These are phyloP conservation scores for Auriscalpium microsporum DNA, from an alignment of 768 basidiomycete species.

Conservation along the genomic window DNA sequence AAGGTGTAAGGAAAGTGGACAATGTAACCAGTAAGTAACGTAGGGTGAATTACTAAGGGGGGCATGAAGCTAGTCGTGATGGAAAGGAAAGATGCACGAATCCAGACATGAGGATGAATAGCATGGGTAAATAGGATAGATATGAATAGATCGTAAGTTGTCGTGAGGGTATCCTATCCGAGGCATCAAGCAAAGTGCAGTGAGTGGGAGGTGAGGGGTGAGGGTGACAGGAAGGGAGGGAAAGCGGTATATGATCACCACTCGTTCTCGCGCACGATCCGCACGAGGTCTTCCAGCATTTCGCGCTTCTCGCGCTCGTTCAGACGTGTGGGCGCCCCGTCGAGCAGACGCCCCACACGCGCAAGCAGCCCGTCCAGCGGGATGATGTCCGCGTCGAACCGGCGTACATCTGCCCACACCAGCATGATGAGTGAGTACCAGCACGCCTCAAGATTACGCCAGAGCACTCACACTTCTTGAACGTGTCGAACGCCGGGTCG, in stretches of 20 bases:
- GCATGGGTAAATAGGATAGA: constrained; percentile 5
- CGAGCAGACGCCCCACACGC: constrained; percentile 53
- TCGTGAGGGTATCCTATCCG: not conserved
- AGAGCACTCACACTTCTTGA: constrained; percentile 54
- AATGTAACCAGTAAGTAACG: not conserved
- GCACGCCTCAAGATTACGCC: not conserved
- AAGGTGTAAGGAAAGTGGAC: not conserved
- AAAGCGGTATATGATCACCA: not conserved
- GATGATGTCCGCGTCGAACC: constrained; percentile 67
- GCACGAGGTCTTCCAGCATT: constrained; percentile 13
- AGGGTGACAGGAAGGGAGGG: not conserved
- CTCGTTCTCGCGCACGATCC: constrained; percentile 14
- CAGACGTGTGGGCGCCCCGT: constrained; percentile 33
- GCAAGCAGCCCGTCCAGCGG: constrained; percentile 69
- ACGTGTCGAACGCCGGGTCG: constrained; percentile 11
- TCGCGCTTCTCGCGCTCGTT: constrained; percentile 31
- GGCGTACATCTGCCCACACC: constrained; percentile 48
- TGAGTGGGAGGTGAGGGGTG: not conserved
- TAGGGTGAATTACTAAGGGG: not conserved
- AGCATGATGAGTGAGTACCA: not conserved
- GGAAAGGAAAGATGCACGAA: constrained; percentile 2
- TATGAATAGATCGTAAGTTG: not conserved
- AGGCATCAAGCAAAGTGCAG: not conserved
- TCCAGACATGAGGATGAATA: not conserved
- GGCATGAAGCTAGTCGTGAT: constrained; percentile 1